phyloP scores from a whole-genome alignment of 306 rosid genomes.

The Cercis canadensis region DNA sequence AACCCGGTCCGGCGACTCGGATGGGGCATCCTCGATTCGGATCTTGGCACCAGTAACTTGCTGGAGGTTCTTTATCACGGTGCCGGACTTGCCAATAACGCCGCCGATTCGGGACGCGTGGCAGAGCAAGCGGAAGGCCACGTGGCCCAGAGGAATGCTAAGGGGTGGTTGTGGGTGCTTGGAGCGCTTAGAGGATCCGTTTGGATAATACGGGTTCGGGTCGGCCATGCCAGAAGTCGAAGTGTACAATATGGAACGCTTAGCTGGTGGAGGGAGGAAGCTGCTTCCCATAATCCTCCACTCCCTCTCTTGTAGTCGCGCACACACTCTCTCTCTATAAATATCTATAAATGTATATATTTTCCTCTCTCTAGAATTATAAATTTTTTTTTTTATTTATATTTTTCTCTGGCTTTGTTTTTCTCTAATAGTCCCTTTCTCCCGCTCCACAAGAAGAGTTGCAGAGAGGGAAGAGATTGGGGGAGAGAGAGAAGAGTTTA shows the following conservation, averaged over 20 bases:
- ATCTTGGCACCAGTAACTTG: conserved; percentile 82
- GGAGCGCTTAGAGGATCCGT: conserved; percentile 72
- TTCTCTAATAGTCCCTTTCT: not conserved
- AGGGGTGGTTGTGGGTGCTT: conserved; percentile 58
- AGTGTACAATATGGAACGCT: conserved; percentile 54
- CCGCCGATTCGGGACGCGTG: conserved; percentile 91
- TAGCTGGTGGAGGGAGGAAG: conserved; percentile 68
- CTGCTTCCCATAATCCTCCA: conserved; percentile 69
- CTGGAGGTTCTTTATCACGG: conserved; percentile 77
- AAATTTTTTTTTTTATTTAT: not conserved
- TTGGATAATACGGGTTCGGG: conserved; percentile 40
- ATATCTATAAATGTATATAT: not conserved
- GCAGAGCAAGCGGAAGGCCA: conserved; percentile 86
- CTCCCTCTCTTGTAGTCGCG: not conserved
- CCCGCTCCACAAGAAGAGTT: not conserved
- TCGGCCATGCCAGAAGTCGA: conserved; percentile 41
- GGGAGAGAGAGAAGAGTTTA: not conserved
- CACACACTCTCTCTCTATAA: not conserved
- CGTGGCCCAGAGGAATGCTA: conserved; percentile 66
- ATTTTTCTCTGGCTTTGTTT: not conserved
- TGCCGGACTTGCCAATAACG: conserved; percentile 87
- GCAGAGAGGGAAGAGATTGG: not conserved
- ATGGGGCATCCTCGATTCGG: conserved; percentile 74
- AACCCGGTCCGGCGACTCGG: conserved; percentile 80
- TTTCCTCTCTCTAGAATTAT: not conserved